Conservation (phyloP, 1,284 basidiomycete genomes). For the Ustanciosporium gigantosporum region DNA sequence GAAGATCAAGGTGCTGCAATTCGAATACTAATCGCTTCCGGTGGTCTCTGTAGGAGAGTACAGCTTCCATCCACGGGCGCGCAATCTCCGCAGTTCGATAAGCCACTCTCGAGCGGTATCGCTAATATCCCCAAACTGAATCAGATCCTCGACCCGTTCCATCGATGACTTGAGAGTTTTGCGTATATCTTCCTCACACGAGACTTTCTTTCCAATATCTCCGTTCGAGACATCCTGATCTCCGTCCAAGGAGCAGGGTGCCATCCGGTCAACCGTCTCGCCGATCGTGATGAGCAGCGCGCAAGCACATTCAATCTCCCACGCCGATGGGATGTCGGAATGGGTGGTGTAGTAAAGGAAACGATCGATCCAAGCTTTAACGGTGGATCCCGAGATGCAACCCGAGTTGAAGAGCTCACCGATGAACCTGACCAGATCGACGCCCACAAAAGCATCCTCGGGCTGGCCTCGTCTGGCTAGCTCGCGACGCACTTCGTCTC, state of each 20-base stretch:
- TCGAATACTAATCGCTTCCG: no score
- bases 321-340: slow-evolving; percentile 42
- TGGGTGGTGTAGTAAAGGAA: slow-evolving; percentile 42
- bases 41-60: no score
- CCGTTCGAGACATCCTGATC: neutral
- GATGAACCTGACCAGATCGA: slow-evolving; percentile 18
- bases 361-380: slow-evolving; percentile 41
- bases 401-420: slow-evolving; percentile 25
- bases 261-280: slow-evolving; percentile 14
- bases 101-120: slow-evolving; percentile 15
- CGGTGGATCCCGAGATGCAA: neutral
- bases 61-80: slow-evolving; percentile 16
- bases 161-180: slow-evolving; percentile 6
- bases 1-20: no score
- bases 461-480: slow-evolving; percentile 10
- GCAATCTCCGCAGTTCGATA: slow-evolving; percentile 11
- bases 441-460: slow-evolving; percentile 9
- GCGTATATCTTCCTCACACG: neutral
- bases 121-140: slow-evolving; percentile 9
- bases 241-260: neutral
- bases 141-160: slow-evolving; percentile 11
- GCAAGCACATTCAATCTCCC: slow-evolving; percentile 50
- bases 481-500: slow-evolving; percentile 2
- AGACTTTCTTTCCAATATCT: no score
- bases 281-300: slow-evolving; percentile 44